A percentile compares a stretch with the other conserved stretches of the same genome.
Evolutionary conservation across 2,329 filamentous ascomycete species (phyloP).

Genomic region (Pseudogymnoascus sp.): DNA sequence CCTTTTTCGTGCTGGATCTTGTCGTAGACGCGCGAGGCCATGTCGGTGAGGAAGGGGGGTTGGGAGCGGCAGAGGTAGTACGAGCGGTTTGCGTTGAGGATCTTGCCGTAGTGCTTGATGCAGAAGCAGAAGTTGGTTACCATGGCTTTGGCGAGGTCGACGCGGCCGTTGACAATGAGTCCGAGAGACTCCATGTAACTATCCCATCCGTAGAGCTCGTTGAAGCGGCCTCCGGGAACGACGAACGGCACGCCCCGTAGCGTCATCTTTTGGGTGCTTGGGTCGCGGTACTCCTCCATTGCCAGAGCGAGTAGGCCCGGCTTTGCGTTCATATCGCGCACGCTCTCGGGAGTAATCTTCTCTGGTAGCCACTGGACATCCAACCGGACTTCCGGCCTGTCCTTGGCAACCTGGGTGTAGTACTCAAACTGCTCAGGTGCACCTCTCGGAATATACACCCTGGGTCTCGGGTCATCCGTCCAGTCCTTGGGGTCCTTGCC

Average conservation of each 20-base stretch:
- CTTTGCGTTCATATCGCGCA: slow-evolving; percentile 75
- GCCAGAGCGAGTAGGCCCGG: slow-evolving; percentile 84
- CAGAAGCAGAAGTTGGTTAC: slow-evolving; percentile 96
- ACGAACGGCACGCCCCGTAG: slow-evolving; percentile 83
- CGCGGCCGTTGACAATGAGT: slow-evolving; percentile 73
- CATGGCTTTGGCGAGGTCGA: slow-evolving; percentile 87
- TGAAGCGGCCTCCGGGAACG: slow-evolving; percentile 95
- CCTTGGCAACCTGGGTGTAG: slow-evolving; percentile 70
- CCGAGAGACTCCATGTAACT: slow-evolving; percentile 97
- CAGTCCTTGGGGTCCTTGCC: slow-evolving; percentile 91
- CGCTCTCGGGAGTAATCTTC: slow-evolving; percentile 70
- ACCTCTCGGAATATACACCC: slow-evolving; percentile 82
- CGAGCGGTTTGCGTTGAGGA: slow-evolving; percentile 90
- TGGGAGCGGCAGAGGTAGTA: slow-evolving; percentile 95
- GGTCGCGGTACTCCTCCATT: slow-evolving; percentile 69
- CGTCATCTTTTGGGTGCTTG: slow-evolving; percentile 59
- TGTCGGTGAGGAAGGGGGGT: slow-evolving; percentile 93
- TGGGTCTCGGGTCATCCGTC: slow-evolving; percentile 79
- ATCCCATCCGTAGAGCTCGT: slow-evolving; percentile 97
- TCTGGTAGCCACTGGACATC: slow-evolving; percentile 76
- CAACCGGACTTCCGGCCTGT: slow-evolving; percentile 73
- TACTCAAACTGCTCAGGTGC: slow-evolving; percentile 85
- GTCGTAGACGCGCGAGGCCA: slow-evolving; percentile 89
- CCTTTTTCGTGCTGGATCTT: slow-evolving; percentile 81
- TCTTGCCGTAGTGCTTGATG: slow-evolving; percentile 97